These are phyloP conservation scores for Linnemannia zychae DNA, from an alignment of 192 early-diverging fungal species.

Conservation along the genomic window DNA sequence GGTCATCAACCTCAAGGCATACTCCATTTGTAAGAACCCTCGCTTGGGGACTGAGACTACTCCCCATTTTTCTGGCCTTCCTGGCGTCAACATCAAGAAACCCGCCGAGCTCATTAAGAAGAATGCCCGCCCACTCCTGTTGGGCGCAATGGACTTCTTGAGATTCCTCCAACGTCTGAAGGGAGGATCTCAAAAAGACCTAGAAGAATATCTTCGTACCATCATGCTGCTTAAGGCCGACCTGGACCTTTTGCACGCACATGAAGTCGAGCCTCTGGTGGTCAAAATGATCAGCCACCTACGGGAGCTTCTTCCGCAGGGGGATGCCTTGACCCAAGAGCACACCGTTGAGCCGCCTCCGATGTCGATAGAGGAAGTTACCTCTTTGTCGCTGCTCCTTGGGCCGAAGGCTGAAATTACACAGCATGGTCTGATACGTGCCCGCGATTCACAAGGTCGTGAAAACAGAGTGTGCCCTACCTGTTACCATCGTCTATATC, in stretches of 20 bases:
- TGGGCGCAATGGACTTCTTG: too few relatives aligned
- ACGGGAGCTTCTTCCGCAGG: background rate
- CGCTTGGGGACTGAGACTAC: too few relatives aligned
- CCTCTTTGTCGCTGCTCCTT: background rate
- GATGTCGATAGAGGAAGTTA: background rate
- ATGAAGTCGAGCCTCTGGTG: background rate
- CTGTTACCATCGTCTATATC: background rate
- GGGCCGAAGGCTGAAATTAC: background rate
- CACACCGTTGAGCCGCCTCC: background rate
- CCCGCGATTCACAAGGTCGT: background rate
- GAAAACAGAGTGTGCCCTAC: background rate
- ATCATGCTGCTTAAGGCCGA: background rate
- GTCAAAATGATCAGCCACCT: background rate
- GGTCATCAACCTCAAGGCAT: too few relatives aligned
- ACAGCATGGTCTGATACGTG: background rate
- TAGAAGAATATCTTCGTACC: background rate
- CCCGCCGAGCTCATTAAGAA: too few relatives aligned
- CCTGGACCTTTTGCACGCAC: background rate
- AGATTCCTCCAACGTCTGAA: too few relatives aligned
- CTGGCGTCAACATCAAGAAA: too few relatives aligned
- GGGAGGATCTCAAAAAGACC: background rate
- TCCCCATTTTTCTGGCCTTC: too few relatives aligned
- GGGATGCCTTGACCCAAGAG: background rate
- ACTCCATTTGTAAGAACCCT: too few relatives aligned
- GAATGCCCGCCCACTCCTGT: too few relatives aligned